Evolutionary conservation across 768 basidiomycete species (phyloP), one percentile per base, ranked within the genome.

Genomic region (Ramaria sp.): DNA sequence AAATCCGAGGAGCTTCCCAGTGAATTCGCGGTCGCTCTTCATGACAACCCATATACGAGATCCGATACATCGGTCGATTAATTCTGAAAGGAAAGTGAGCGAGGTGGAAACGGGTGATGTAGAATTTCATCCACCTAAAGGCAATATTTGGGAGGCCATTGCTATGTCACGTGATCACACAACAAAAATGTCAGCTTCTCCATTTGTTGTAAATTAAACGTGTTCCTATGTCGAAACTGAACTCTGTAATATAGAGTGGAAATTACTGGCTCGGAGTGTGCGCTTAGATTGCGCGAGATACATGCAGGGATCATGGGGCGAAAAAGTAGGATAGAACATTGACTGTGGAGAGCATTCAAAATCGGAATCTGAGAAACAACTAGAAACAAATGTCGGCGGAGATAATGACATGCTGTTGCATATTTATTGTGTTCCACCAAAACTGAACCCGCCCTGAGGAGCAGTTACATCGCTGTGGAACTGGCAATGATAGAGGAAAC

Each of bases 1-100:
- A 62, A 99, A 99, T 1, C 95, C 95, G 32, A 95, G 76, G 39
- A 99, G 74, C 2, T 83, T 96, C 10, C 95, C 95, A 22, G 88
- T 89, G 70, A 97, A 99, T 71, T 99, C 95, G 44, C 92, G 85
- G 58, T 99, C 93, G 61, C 78, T 84, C 73, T 97, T 98, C 91
- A 96, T 97, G 67, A 98, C 82, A 62, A 98, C 95, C 90, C 92
- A 96, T 65, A 98, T 94, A 48, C 82, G 81, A 32, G 92, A 95
- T 55, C 95, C 95, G 66, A 97, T 98, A 66, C 95, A 97, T 66
- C 88, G 80, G 68, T 99, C 95, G 63, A 99, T 95, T 42, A 99
- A 77, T 68, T 98, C 95, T 94, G 59, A 51, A 28, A 45, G 42
- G 28, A 48, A 20, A 4, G 3, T 15, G 20, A 22, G 50, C 28